These are phyloP conservation scores for Rhynchosporium graminicola DNA, from an alignment of 2,329 filamentous ascomycete species.

Conservation along the genomic window DNA sequence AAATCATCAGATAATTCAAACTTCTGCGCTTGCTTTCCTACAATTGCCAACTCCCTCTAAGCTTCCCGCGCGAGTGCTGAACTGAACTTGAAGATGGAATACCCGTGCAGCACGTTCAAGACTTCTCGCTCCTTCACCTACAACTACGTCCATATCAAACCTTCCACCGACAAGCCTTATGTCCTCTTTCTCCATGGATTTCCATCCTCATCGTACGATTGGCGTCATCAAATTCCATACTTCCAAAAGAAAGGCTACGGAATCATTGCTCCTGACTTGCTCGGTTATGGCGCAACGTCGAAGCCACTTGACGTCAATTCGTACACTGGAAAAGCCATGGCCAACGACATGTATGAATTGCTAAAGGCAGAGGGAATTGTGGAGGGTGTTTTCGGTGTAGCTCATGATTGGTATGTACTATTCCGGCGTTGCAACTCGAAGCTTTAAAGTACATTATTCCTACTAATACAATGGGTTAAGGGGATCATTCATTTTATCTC, in stretches of 20 bases:
- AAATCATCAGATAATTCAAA: neutral
- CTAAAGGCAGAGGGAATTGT: slow-evolving; percentile 32
- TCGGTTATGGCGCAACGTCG: slow-evolving; percentile 43
- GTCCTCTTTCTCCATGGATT: slow-evolving; percentile 52
- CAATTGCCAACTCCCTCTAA: too few relatives aligned
- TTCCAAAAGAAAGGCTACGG: slow-evolving; percentile 43
- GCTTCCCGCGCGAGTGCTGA: neutral
- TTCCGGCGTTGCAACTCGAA: neutral
- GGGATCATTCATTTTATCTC: slow-evolving; percentile 30
- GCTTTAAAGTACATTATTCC: too few relatives aligned
- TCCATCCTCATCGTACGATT: slow-evolving; percentile 49
- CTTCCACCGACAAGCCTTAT: slow-evolving; percentile 36
- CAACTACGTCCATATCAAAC: slow-evolving; percentile 39
- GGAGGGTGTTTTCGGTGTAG: slow-evolving; percentile 15
- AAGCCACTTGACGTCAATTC: slow-evolving; percentile 36
- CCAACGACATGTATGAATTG: slow-evolving; percentile 40
- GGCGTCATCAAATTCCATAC: slow-evolving; percentile 33
- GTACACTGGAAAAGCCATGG: slow-evolving; percentile 40
- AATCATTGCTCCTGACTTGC: slow-evolving; percentile 46
- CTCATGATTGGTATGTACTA: slow-evolving; percentile 25
- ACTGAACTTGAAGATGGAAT: slow-evolving; percentile 4
- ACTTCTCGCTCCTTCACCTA: slow-evolving; percentile 16
- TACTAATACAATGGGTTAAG: neutral
- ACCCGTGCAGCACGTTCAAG: slow-evolving; percentile 7
- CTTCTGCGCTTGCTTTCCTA: neutral